Percentiles rank a stretch among this genome's conserved stretches.
These are phyloP conservation scores for Boechera stricta DNA, from an alignment of 345 rosid species.

Conservation along the genomic window DNA sequence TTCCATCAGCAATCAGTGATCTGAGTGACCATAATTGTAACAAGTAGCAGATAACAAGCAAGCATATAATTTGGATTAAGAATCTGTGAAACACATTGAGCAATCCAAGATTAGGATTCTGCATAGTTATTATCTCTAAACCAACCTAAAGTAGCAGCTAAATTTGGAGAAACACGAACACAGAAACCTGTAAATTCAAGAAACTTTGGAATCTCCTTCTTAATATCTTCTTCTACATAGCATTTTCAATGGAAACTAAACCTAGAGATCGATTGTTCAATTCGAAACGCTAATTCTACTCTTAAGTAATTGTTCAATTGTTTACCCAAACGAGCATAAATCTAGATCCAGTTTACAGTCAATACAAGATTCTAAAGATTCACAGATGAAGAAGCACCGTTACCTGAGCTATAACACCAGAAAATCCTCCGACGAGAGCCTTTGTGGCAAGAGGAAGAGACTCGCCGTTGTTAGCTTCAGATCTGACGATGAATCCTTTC, in stretches of 20 bases:
- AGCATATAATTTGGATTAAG: not conserved
- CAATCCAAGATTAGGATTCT: not conserved
- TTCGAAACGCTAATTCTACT: not conserved
- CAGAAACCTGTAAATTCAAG: not conserved
- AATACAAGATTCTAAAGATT: not conserved
- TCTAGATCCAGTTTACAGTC: not conserved
- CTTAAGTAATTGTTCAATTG: not conserved
- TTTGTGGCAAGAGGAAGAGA: conserved; percentile 62
- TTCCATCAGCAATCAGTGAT: not conserved
- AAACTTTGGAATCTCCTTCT: not conserved
- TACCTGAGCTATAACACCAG: conserved; percentile 93
- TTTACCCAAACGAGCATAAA: not conserved
- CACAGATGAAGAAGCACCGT: not conserved
- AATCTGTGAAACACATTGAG: not conserved
- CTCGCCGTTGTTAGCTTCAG: conserved; percentile 41
- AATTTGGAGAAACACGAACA: not conserved
- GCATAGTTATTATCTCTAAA: not conserved
- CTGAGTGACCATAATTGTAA: not conserved
- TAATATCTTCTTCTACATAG: not conserved
- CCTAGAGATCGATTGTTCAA: not conserved
- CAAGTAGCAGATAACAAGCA: not conserved
- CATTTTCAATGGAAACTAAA: conserved; percentile 9
- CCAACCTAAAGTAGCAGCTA: conserved; percentile 4
- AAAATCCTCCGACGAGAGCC: conserved; percentile 75
- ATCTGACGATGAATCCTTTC: conserved; percentile 51